Evolutionary conservation across 148 eudicot species (phyloP).

Genomic region (Drosera capensis): DNA sequence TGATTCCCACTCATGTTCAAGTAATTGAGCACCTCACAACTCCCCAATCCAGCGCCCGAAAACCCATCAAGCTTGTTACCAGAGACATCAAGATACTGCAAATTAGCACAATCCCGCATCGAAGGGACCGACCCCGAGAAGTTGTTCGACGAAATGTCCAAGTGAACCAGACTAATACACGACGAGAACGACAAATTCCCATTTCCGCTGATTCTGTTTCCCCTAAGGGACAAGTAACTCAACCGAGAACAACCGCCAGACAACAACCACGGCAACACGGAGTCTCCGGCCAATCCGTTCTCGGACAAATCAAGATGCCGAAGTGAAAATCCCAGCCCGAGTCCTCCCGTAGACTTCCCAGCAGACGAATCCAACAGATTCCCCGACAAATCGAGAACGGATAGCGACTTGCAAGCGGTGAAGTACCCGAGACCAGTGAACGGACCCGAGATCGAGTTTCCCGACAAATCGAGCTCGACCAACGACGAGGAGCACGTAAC

Average conservation of each 20-base stretch:
- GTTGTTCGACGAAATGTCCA: conserved; percentile 63
- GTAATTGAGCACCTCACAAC: conserved; percentile 28
- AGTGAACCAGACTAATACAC: conserved; percentile 28
- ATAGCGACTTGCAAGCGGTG: conserved; percentile 22
- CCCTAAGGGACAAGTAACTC: conserved; percentile 27
- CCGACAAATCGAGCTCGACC: conserved; percentile 44
- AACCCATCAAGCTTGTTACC: conserved; percentile 48
- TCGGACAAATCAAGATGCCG: conserved; percentile 46
- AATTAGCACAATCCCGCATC: conserved; percentile 22
- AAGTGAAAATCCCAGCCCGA: conserved; percentile 12
- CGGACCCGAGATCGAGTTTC: conserved; percentile 41
- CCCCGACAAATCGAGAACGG: conserved; percentile 39
- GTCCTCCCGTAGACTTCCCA: conserved; percentile 2
- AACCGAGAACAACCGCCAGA: conserved; percentile 29
- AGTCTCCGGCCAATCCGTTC: conserved; percentile 33
- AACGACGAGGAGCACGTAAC: conserved; percentile 17
- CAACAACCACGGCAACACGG: conserved; percentile 37
- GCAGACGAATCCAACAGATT: conserved; percentile 31
- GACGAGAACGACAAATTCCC: conserved; percentile 29
- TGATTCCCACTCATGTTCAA: conserved; percentile 19
- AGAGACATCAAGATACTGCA: conserved; percentile 54
- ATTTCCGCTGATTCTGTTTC: conserved; percentile 39
- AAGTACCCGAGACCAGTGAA: conserved; percentile 26
- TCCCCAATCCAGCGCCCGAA: conserved; percentile 12
- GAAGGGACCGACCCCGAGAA: conserved; percentile 34